Conservation (phyloP, 1,284 basidiomycete species). For the Fistulina hepatica region DNA sequence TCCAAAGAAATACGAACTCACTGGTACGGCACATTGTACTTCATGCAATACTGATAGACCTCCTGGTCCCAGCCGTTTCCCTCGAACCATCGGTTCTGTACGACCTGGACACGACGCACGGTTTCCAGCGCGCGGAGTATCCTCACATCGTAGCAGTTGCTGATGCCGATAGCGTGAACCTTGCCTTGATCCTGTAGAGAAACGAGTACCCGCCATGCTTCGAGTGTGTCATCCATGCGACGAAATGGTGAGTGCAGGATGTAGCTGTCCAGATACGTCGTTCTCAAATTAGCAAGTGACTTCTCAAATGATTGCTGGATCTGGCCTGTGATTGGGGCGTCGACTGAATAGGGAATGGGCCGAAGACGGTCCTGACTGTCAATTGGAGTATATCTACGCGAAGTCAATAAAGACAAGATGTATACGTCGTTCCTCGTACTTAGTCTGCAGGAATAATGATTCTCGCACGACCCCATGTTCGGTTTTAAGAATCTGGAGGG, state of each 20-base stretch:
- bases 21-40: constrained; percentile 62
- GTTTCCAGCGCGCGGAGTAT: constrained; percentile 42
- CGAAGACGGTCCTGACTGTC: constrained; percentile 58
- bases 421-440: constrained; percentile 32
- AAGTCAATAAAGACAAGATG: constrained; percentile 2
- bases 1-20: constrained; percentile 25
- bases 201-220: constrained; percentile 56
- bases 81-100: constrained; percentile 78
- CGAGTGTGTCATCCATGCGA: constrained; percentile 45
- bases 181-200: constrained; percentile 50
- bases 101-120: constrained; percentile 51
- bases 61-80: constrained; percentile 65
- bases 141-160: constrained; percentile 61
- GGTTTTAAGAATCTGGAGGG: constrained; percentile 40
- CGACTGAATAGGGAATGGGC: constrained; percentile 62
- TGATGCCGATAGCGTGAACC: constrained; percentile 57
- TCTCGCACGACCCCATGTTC: constrained; percentile 49
- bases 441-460: constrained; percentile 65
- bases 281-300: constrained; percentile 57
- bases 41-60: constrained; percentile 44
- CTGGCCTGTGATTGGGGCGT: constrained; percentile 44
- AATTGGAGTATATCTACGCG: constrained; percentile 55
- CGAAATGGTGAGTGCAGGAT: constrained; percentile 67
- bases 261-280: constrained; percentile 63
- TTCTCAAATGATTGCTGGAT: constrained; percentile 49